Evolutionary conservation across 140 eudicot species (phyloP).

Genomic region (Cichorium intybus): DNA sequence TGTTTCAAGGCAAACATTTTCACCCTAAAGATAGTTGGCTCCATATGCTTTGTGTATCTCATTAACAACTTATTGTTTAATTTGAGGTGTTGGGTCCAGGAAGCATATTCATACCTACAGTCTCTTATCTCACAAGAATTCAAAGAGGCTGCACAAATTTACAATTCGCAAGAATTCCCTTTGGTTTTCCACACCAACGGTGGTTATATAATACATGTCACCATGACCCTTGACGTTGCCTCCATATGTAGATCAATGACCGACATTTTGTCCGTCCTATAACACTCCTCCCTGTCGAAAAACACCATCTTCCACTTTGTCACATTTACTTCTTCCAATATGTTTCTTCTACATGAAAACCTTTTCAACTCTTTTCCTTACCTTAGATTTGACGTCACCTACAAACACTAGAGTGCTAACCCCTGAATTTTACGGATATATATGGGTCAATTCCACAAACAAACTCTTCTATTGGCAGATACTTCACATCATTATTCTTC

Average conservation of each 20-base stretch:
- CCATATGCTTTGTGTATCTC: too few relatives aligned
- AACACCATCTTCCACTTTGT: slow-evolving; percentile 53
- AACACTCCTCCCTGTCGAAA: slow-evolving; percentile 59
- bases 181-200: not conserved
- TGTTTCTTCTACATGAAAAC: slow-evolving; percentile 38
- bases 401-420: too few relatives aligned
- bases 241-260: slow-evolving; percentile 71
- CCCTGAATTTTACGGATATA: too few relatives aligned
- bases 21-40: too few relatives aligned
- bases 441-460: too few relatives aligned
- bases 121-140: slow-evolving; percentile 34
- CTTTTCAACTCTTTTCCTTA: slow-evolving; percentile 43
- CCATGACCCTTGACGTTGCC: slow-evolving; percentile 64
- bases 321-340: slow-evolving; percentile 35
- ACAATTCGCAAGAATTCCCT: slow-evolving; percentile 53
- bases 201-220: slow-evolving; percentile 45
- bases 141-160: slow-evolving; percentile 59
- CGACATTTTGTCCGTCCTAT: slow-evolving; percentile 53
- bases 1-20: too few relatives aligned
- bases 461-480: too few relatives aligned
- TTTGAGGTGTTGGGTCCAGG: too few relatives aligned
- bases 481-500: too few relatives aligned
- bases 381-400: slow-evolving; percentile 35
- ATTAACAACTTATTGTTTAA: too few relatives aligned
- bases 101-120: too few relatives aligned